phyloP scores from a whole-genome alignment of 2,329 filamentous ascomycete genomes.

The Botrytis fragariae region DNA sequence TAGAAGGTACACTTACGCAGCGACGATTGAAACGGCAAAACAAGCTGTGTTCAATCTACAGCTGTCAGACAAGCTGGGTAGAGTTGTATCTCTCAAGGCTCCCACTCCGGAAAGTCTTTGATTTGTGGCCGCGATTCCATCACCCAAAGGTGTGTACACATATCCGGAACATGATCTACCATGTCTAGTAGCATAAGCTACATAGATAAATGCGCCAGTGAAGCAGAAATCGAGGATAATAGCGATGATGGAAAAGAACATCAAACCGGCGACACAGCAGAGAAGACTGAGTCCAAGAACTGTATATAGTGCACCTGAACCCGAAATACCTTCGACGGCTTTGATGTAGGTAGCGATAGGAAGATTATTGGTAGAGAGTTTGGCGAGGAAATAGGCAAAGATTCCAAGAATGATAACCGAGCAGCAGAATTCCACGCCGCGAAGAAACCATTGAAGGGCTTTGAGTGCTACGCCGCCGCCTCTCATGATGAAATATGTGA shows the following conservation, averaged over 20 bases:
- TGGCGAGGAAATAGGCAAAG: slow-evolving; percentile 81
- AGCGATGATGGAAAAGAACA: slow-evolving; percentile 68
- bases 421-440: slow-evolving; percentile 70
- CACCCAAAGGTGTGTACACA: slow-evolving; percentile 68
- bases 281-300: slow-evolving; percentile 70
- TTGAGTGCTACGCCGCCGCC: slow-evolving; percentile 63
- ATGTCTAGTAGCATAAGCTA: slow-evolving; percentile 70
- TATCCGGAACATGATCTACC: slow-evolving; percentile 66
- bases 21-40: slow-evolving; percentile 76
- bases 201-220: slow-evolving; percentile 73
- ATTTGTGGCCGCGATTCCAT: slow-evolving; percentile 51
- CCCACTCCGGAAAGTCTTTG: slow-evolving; percentile 47
- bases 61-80: slow-evolving; percentile 52
- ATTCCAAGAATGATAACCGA: slow-evolving; percentile 72
- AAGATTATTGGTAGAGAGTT: slow-evolving; percentile 63
- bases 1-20: slow-evolving; percentile 54
- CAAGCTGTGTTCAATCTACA: slow-evolving; percentile 75
- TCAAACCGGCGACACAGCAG: slow-evolving; percentile 74
- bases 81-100: slow-evolving; percentile 43
- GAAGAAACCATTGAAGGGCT: slow-evolving; percentile 66
- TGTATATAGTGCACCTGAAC: slow-evolving; percentile 71
- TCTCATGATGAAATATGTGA: slow-evolving; percentile 49
- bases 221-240: slow-evolving; percentile 78
- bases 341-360: slow-evolving; percentile 63
- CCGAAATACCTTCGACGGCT: slow-evolving; percentile 76